These are phyloP conservation scores for Austroboletus novae-zelandiae DNA, from an alignment of 1,284 basidiomycete species.

Conservation along the genomic window DNA sequence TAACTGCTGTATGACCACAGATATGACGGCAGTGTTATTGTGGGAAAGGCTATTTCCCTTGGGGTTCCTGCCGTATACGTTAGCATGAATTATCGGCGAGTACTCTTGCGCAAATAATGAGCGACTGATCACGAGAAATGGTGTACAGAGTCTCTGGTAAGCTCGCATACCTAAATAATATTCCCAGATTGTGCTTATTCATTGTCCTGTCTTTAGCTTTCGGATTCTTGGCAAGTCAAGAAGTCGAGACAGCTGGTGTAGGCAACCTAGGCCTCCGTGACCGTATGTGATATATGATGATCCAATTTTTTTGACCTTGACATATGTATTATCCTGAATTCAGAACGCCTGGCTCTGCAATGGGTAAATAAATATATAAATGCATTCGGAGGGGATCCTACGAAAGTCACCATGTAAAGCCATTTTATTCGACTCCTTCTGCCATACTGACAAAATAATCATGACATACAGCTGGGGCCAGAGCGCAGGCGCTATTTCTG, in stretches of 20 bases:
- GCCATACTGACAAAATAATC: neutral
- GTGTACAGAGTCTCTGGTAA: conserved; percentile 24
- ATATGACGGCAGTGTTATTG: conserved; percentile 26
- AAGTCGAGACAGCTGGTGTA: conserved; percentile 48
- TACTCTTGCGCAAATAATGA: neutral
- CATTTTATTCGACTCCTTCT: neutral
- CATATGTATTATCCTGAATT: neutral
- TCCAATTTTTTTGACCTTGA: too few relatives aligned
- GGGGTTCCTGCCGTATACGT: conserved; percentile 33
- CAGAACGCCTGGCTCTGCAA: conserved; percentile 40
- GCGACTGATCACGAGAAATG: neutral
- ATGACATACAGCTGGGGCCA: conserved; percentile 26
- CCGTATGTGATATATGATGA: conserved; percentile 37
- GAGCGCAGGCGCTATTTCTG: conserved; percentile 34
- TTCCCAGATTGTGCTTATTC: conserved; percentile 24
- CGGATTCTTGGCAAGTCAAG: conserved; percentile 51
- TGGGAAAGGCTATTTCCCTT: conserved; percentile 25
- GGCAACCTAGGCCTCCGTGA: conserved; percentile 56
- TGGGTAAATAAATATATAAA: conserved; percentile 50
- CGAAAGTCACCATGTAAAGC: conserved; percentile 37
- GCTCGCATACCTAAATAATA: conserved; percentile 23
- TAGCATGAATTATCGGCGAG: conserved; percentile 38
- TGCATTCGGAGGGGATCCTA: conserved; percentile 48
- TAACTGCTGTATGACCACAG: conserved; percentile 3
- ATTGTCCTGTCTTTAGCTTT: conserved; percentile 27